These are phyloP conservation scores for Clonostachys byssicola DNA, from an alignment of 2,329 filamentous ascomycete species.

Conservation along the genomic window DNA sequence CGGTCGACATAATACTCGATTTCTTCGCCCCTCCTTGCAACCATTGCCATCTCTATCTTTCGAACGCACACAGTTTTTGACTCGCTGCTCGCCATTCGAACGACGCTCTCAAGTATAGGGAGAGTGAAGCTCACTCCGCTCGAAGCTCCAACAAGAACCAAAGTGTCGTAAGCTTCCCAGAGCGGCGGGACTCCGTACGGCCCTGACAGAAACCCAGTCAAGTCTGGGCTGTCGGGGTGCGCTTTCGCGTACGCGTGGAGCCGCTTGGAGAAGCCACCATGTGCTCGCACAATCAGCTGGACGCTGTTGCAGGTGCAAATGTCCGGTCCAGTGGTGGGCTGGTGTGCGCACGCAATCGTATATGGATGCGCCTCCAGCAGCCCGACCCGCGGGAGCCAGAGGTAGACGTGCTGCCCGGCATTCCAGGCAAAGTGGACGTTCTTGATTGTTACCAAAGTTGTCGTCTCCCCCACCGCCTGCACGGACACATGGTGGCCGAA, in stretches of 20 bases:
- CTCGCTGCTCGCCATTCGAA: constrained; percentile 1
- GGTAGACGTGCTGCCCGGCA: constrained; percentile 15
- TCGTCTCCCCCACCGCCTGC: constrained; percentile 65
- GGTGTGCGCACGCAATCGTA: constrained; percentile 22
- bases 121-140: constrained; percentile 14
- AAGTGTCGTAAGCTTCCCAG: constrained; percentile 14
- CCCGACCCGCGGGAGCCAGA: constrained; percentile 14
- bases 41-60: background rate
- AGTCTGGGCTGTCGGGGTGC: constrained; percentile 1
- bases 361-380: constrained; percentile 16
- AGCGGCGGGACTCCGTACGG: constrained; percentile 12
- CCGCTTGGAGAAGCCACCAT: constrained; percentile 11
- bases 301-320: constrained; percentile 8
- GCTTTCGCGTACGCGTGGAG: constrained; percentile 13
- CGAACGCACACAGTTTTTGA: background rate
- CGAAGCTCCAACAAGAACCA: constrained; percentile 12
- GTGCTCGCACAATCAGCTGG: constrained; percentile 13
- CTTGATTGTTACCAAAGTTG: constrained; percentile 63
- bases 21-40: constrained; percentile 7
- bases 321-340: constrained; percentile 28
- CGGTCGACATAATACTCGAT: background rate
- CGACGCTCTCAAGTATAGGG: constrained; percentile 11
- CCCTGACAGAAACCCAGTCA: constrained; percentile 11
- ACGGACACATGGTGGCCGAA: constrained; percentile 11
- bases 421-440: constrained; percentile 13